A percentile compares a stretch with the other conserved stretches of the same genome.
Evolutionary conservation across 352 stramenopile species (phyloP).

Genomic region (Phytophthora pistaciae): DNA sequence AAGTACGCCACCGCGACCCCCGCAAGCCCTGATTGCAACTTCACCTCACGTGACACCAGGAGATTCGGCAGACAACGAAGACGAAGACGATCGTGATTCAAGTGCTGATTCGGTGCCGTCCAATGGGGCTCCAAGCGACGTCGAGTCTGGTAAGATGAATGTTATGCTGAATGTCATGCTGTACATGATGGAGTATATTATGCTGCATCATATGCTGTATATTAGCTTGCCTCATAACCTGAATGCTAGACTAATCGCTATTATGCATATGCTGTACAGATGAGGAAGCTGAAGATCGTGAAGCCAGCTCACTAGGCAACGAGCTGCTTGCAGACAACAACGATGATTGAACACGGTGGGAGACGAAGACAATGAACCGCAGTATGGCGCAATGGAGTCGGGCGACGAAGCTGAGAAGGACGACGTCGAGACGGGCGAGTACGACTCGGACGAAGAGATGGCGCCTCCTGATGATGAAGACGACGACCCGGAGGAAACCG

Average conservation of each 20-base stretch:
- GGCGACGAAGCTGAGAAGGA: slow-evolving; percentile 23
- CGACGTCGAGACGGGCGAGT: not conserved
- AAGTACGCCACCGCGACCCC: not conserved
- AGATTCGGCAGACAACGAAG: not conserved
- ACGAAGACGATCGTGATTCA: not conserved
- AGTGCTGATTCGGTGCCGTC: not conserved
- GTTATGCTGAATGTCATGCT: slow-evolving; percentile 10
- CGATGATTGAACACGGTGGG: slow-evolving; percentile 11
- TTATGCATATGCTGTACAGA: slow-evolving; percentile 7
- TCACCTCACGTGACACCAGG: not conserved
- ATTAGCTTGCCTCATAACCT: slow-evolving; percentile 4
- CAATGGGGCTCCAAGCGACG: not conserved
- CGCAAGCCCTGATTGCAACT: not conserved
- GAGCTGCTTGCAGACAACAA: slow-evolving; percentile 7
- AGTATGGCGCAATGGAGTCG: slow-evolving; percentile 16
- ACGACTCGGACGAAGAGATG: not conserved
- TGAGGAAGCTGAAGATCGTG: not conserved
- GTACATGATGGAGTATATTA: slow-evolving; percentile 16
- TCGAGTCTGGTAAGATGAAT: slow-evolving; percentile 4
- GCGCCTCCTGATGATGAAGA: not conserved
- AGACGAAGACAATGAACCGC: not conserved
- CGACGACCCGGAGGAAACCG: not conserved
- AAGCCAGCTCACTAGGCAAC: not conserved
- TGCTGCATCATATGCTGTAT: slow-evolving; percentile 13
- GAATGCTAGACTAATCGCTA: not conserved